Evolutionary conservation across 768 basidiomycete genomes (phyloP).

Genomic region (Tulasnella sp.): DNA sequence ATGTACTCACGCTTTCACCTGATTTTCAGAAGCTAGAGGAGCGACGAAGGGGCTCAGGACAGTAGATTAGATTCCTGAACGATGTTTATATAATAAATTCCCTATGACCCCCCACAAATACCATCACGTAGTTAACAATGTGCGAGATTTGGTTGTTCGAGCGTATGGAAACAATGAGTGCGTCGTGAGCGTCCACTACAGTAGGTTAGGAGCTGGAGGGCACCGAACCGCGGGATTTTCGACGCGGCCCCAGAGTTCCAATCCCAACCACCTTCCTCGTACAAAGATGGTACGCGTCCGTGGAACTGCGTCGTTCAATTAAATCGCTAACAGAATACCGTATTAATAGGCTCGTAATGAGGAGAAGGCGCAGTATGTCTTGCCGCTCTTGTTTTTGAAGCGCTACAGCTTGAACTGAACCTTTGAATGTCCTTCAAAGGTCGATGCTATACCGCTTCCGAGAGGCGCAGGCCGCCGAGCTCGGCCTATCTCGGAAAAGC

Average conservation of each 20-base stretch:
- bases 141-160: background rate
- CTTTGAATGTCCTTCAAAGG: constrained; percentile 18
- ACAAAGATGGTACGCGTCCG: constrained; percentile 16
- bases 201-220: too few relatives aligned
- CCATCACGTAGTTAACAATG: too few relatives aligned
- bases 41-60: background rate
- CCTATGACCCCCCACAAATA: background rate
- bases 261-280: constrained; percentile 8
- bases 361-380: constrained; percentile 78
- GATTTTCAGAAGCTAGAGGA: constrained; percentile 23
- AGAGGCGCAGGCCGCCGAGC: constrained; percentile 73
- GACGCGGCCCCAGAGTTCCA: background rate
- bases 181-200: too few relatives aligned
- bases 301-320: background rate
- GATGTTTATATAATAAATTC: background rate
- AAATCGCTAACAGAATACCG: background rate
- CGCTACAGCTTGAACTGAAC: constrained; percentile 32
- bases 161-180: background rate
- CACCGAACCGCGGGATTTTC: background rate
- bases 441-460: constrained; percentile 94
- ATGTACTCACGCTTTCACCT: background rate
- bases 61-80: background rate
- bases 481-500: constrained; percentile 78
- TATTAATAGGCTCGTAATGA: constrained; percentile 83
- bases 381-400: constrained; percentile 33